Conservation (phyloP, 2,329 filamentous ascomycete species). For the Penicillium sp. region DNA sequence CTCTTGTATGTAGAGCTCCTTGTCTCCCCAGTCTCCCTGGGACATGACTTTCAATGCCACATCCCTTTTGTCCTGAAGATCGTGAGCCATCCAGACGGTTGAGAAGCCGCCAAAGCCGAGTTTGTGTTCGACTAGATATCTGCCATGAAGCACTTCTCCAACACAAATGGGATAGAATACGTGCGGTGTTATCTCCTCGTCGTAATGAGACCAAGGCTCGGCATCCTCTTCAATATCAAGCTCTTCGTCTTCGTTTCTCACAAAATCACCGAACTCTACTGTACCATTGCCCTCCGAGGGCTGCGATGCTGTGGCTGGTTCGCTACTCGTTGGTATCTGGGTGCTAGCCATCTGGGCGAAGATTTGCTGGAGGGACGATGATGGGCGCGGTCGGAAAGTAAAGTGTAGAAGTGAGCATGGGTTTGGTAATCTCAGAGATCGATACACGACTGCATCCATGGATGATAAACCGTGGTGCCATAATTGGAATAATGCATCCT, state of each 20-base stretch:
- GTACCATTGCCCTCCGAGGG: no score
- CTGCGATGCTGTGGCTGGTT: no score
- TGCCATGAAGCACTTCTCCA: slow-evolving; percentile 18
- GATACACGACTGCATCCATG: no score
- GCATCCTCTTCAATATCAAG: neutral
- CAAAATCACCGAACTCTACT: neutral
- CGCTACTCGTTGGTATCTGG: no score
- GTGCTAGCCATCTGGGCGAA: no score
- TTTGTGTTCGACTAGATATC: slow-evolving; percentile 25
- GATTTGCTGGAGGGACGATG: no score
- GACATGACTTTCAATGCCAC: slow-evolving; percentile 24
- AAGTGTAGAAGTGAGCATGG: no score
- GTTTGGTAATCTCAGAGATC: no score
- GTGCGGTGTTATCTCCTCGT: neutral
- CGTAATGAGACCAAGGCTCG: neutral
- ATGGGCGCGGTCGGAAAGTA: no score
- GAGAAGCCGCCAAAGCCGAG: slow-evolving; percentile 19
- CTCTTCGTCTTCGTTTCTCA: neutral
- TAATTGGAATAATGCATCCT: no score
- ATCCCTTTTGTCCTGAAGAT: slow-evolving; percentile 16
- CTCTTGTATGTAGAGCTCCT: slow-evolving; percentile 19
- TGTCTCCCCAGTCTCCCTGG: slow-evolving; percentile 13
- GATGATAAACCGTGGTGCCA: no score
- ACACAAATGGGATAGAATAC: slow-evolving; percentile 18
- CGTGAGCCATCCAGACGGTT: slow-evolving; percentile 27